These are phyloP conservation scores for Scalesia atractyloides DNA, from an alignment of 129 eudicot species.

Conservation along the genomic window DNA sequence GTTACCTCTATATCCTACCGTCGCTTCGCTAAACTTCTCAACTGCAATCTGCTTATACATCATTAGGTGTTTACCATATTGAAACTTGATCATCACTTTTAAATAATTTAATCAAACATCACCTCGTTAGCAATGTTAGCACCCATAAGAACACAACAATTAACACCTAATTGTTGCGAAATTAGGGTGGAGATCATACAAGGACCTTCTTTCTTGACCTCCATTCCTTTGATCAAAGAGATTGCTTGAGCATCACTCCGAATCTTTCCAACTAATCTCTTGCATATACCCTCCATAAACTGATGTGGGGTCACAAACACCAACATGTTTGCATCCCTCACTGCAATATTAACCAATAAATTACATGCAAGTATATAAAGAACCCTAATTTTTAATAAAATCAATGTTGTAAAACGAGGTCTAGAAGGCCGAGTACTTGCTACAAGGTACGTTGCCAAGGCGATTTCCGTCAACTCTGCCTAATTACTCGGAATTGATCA, in stretches of 20 bases:
- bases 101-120: slow-evolving; percentile 6
- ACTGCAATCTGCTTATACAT: slow-evolving; percentile 73
- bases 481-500: too few relatives aligned
- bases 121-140: slow-evolving; percentile 99
- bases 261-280: slow-evolving; percentile 70
- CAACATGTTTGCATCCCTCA: slow-evolving; percentile 89
- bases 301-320: slow-evolving; percentile 99
- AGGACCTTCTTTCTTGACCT: slow-evolving; percentile 97
- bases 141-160: slow-evolving; percentile 98
- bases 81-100: background rate
- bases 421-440: too few relatives aligned
- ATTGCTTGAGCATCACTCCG: slow-evolving; percentile 79
- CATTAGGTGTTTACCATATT: slow-evolving; percentile 15
- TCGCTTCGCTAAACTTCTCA: slow-evolving; percentile 97
- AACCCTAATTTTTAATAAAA: slow-evolving; percentile 10
- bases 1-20: slow-evolving; percentile 81
- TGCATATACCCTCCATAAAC: slow-evolving; percentile 90
- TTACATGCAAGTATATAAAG: background rate
- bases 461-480: too few relatives aligned
- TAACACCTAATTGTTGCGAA: slow-evolving; percentile 64
- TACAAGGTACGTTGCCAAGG: too few relatives aligned
- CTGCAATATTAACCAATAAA: slow-evolving; percentile 46
- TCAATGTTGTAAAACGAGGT: background rate
- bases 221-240: slow-evolving; percentile 98
- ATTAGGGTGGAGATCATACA: slow-evolving; percentile 87